Conservation (phyloP, 1,139 yeast species). For the Suhomyces yuchorum region DNA sequence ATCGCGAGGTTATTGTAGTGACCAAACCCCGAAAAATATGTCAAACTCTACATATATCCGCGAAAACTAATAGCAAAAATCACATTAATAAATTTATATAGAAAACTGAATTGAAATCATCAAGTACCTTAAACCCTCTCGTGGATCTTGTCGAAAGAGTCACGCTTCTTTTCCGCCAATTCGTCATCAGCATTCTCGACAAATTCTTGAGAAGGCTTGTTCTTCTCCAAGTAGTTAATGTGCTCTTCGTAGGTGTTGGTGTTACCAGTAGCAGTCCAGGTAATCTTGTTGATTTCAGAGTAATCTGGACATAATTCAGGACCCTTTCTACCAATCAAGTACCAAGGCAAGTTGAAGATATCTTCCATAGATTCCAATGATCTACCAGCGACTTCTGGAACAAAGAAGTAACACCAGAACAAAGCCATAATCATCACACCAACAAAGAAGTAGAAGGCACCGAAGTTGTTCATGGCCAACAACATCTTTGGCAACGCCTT, state of each 20-base stretch:
- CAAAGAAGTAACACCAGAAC: conserved; percentile 53
- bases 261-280: conserved; percentile 17
- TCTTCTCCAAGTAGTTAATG: conserved; percentile 21
- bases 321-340: conserved; percentile 56
- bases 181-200: conserved; percentile 15
- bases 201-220: conserved; percentile 17
- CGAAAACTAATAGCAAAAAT: neutral
- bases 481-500: conserved; percentile 59
- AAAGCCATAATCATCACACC: conserved; percentile 46
- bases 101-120: conserved; percentile 3
- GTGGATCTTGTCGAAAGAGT: conserved; percentile 1
- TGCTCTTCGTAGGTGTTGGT: conserved; percentile 27
- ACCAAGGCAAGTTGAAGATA: conserved; percentile 61
- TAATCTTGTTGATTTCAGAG: conserved; percentile 44
- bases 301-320: conserved; percentile 54
- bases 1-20: too few relatives aligned
- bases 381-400: conserved; percentile 57
- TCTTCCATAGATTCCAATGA: conserved; percentile 61
- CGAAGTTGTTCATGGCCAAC: conserved; percentile 48
- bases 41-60: neutral
- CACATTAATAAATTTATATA: neutral
- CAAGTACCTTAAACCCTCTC: neutral
- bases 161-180: neutral
- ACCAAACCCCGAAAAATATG: too few relatives aligned
- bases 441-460: conserved; percentile 57